Base-by-base conservation (phyloP, 2,329 filamentous ascomycete species). In the Aaosphaeria pasadenensis region DNA sequence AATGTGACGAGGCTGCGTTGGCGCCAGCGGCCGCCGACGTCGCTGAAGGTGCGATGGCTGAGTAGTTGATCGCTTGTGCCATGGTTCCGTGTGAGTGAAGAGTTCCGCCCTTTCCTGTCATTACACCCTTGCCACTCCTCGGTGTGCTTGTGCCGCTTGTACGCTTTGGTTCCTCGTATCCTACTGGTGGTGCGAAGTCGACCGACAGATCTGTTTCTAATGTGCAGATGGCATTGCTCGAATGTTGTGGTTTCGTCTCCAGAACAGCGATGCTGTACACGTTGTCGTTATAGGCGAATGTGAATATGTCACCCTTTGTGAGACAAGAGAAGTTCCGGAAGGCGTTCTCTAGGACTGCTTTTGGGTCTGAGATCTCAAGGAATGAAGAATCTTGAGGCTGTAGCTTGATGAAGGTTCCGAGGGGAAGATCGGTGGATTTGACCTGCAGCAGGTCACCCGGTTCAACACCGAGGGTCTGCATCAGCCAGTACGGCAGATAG, bases 11-110 rank as follows among this genome's bases (percentile, higher is more conserved):
- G 2, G 80, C 77, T 4, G 83, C 82, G 57, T 78, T 80, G 7
- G 82, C 82, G 35, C 83, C 84, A 6, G 78, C 77, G 5, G 82
- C 82, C 11, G 83, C 85, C 11, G 84, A 79, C 2, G 79, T 82
- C 5, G 89, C 81, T 4, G 85, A 85, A 1, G 94, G 91, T 0
- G 91, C 89, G 57, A 99, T 95, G 31, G 91, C 83, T 45, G 84
- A 82, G 72, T 97, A 99, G 76, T 96, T 96, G 77, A 99, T 97
- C n/a, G 90, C 84, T 62, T 96, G 90, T 0, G 94, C 91, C 94
- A 99, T 99, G 51, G 86, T 91, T 7, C 94, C 94, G 60, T 95
- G 89, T 52, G 79, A 84, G 70, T 95, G 91, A 28, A 96, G 71
- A 11, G 87, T 74, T 4, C 91, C 89, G 30, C 90, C 88, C 55